Percentiles rank a stretch among this genome's conserved stretches.
Evolutionary conservation across 176 grass and related monocot species (phyloP).

Genomic region (Luzula sylvatica): DNA sequence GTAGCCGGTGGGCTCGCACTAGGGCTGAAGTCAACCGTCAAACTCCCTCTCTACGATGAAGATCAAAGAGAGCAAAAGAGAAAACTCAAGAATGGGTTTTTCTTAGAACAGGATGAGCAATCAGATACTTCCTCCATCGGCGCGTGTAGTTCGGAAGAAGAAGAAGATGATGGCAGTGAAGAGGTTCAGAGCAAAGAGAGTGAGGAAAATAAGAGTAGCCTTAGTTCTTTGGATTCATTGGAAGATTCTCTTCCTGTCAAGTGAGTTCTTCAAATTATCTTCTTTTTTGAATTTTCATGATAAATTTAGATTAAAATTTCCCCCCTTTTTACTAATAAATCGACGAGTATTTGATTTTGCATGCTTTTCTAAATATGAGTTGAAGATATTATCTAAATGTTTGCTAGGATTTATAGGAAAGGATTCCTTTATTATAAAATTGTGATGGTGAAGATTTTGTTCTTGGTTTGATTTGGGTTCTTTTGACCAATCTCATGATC

Average conservation of each 20-base stretch:
- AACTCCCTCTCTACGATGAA: not conserved
- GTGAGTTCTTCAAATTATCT: not conserved
- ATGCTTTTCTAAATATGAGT: no score
- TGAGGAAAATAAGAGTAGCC: not conserved
- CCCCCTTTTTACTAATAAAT: no score
- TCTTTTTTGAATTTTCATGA: no score
- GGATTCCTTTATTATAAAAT: not conserved
- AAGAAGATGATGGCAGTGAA: not conserved
- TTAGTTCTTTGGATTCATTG: constrained; percentile 1
- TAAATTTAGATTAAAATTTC: no score
- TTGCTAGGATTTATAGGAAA: not conserved
- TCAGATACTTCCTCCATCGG: constrained; percentile 14
- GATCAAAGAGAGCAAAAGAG: not conserved
- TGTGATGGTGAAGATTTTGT: not conserved
- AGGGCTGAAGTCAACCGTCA: not conserved
- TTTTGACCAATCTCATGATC: not conserved
- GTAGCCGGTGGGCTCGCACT: not conserved
- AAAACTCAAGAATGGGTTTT: not conserved
- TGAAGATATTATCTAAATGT: no score
- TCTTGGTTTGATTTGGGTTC: not conserved
- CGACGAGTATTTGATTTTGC: not conserved
- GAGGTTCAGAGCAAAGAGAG: not conserved
- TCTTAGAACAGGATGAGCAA: not conserved
- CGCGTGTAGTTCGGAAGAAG: not conserved
- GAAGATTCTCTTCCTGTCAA: constrained; percentile 12